phyloP scores from a whole-genome alignment of 139 green algal species.

The Chara braunii region DNA sequence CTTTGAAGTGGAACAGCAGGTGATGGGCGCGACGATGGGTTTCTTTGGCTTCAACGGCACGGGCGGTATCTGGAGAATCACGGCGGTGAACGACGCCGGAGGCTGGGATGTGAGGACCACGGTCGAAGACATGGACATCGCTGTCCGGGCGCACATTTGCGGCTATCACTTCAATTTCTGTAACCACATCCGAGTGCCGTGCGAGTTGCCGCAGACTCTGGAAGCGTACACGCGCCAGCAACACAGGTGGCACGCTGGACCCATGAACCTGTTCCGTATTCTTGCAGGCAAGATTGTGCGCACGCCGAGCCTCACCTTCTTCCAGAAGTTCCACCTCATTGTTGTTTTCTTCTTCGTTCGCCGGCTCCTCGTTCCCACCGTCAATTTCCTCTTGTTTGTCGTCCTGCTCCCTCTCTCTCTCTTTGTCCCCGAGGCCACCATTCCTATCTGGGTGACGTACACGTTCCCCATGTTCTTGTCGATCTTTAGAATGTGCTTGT shows the following conservation, averaged over 20 bases:
- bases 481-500: slow-evolving; percentile 22
- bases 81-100: slow-evolving; percentile 9
- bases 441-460: slow-evolving; percentile 20
- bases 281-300: no score
- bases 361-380: slow-evolving; percentile 7
- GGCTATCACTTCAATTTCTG: slow-evolving; percentile 17
- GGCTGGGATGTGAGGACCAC: slow-evolving; percentile 20
- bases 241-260: slow-evolving; percentile 79
- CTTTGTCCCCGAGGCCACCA: slow-evolving; percentile 11
- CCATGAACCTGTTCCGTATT: slow-evolving; percentile 37
- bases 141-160: slow-evolving; percentile 16
- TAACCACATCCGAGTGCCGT: slow-evolving; percentile 36
- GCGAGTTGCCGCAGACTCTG: slow-evolving; percentile 82
- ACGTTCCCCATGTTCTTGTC: background rate
- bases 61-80: slow-evolving; percentile 15
- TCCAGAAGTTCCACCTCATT: slow-evolving; percentile 52
- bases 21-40: slow-evolving; percentile 23
- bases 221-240: slow-evolving; percentile 95
- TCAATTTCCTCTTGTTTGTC: slow-evolving; percentile 22
- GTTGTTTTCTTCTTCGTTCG: slow-evolving; percentile 33
- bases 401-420: slow-evolving; percentile 9
- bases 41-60: slow-evolving; percentile 44
- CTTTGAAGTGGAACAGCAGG: slow-evolving; percentile 31
- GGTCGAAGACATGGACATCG: slow-evolving; percentile 28
- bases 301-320: no score